Base-by-base conservation (phyloP, 441 rosid genomes). In the Populus hybrid region DNA sequence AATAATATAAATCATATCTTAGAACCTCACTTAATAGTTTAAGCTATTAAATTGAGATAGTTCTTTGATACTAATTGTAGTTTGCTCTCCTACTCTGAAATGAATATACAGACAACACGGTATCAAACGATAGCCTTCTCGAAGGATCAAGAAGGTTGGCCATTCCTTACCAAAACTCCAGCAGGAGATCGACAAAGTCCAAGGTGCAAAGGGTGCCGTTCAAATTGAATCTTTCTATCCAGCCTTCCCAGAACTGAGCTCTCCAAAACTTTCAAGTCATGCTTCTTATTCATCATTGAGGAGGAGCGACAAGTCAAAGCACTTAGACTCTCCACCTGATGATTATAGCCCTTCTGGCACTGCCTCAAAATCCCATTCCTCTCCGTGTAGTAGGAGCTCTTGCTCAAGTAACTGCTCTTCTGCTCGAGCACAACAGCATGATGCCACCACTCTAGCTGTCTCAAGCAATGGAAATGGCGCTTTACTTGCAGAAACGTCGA, bases 31-130 rank as follows among this genome's bases (percentile, higher is more conserved):
- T 24, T 24, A 24, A 24, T 24, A 24, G 24, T 1, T 24, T 24
- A 24, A 24, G 24, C 24, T 24, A 24, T 24, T 24, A 24, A 24
- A 24, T 24, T 24, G 24, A 24, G 24, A 24, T 24, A 24, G 24
- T 24, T 24, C 24, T 24, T 24, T 24, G 24, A 24, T 24, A 24
- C 24, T 67, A 38, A 24, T 79, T 80, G 74, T 89, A 88, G 90
- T 88, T 77, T 86, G 90, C 78, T 89, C 90, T 9, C 83, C 90
- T 28, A 88, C 89, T 21, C 71, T 88, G 72, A 88, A 88, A 75
- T 80, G 90, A 79, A 83, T 83, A 78, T 83, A 83, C 83, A 83
- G 82, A 69, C 85, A 72, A 61, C 77, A 83, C 35, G 85, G 85
- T 0, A 80, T 83, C 69, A 38, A 68, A 4, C 82, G 85, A 1